Conservation (phyloP, 2,329 filamentous ascomycete species). For the Metarhizium brunneum region DNA sequence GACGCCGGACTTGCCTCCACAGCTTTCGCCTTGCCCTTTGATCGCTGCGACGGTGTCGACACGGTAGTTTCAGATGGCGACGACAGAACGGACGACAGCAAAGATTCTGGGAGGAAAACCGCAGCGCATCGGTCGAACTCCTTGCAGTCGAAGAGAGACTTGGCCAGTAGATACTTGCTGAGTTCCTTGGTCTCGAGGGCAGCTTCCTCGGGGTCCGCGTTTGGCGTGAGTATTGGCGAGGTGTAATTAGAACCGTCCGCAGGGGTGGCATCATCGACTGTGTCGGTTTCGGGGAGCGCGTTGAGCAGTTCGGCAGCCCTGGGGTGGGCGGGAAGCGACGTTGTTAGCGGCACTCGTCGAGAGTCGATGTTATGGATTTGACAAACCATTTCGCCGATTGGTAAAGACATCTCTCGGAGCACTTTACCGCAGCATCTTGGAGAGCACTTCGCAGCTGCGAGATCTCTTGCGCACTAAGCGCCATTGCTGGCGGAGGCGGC, state of each 20-base stretch:
- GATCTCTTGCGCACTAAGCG: conserved; percentile 45
- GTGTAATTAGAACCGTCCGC: conserved; percentile 27
- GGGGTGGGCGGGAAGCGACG: conserved; percentile 2
- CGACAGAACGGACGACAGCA: conserved; percentile 56
- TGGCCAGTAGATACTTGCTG: conserved; percentile 79
- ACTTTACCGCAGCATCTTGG: conserved; percentile 80
- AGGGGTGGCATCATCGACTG: conserved; percentile 33
- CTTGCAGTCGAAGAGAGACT: conserved; percentile 88
- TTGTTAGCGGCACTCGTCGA: neutral
- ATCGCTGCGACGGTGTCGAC: conserved; percentile 34
- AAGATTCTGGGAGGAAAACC: conserved; percentile 75
- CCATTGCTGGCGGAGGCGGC: conserved; percentile 28
- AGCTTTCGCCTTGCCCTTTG: conserved; percentile 48
- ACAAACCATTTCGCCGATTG: conserved; percentile 92
- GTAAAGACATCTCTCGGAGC: conserved; percentile 89
- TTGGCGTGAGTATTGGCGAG: conserved; percentile 41
- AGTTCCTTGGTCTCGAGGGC: conserved; percentile 70
- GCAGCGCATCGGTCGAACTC: conserved; percentile 92
- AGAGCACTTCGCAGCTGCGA: conserved; percentile 63
- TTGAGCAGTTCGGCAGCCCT: conserved; percentile 94
- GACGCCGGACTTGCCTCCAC: conserved; percentile 12
- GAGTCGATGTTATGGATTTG: neutral
- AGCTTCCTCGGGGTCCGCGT: conserved; percentile 62
- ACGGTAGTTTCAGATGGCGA: conserved; percentile 30
- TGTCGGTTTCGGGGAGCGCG: conserved; percentile 57